Evolutionary conservation across 2,329 filamentous ascomycete species (phyloP), one percentile per base, ranked within the genome.

Genomic region (Clarireedia sp.): DNA sequence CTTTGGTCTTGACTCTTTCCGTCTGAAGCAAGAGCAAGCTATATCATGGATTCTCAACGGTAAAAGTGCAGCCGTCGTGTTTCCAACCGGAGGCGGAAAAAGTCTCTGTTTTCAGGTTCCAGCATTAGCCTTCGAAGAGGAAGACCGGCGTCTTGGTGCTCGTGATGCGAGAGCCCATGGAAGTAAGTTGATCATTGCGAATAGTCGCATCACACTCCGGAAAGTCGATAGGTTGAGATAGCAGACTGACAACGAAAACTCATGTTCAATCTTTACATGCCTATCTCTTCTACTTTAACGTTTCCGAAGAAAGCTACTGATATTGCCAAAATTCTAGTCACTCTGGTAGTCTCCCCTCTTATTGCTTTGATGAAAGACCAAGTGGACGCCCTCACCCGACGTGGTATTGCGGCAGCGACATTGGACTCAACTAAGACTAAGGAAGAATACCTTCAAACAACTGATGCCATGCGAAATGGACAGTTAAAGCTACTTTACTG

Each of bases 351-450:
- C 2, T 82, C 77, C 0, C 78, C 78, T 0, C 66, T 82, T 3
- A 78, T 82, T 51, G 78, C 78, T 2, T 63, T 82, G 52, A 82
- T 82, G 79, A 82, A 82, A 62, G 79, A 83, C 58, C 80, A 83
- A 60, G 78, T 81, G 0, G 79, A 83, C 59, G 74, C 75, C 1
- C 69, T 83, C 19, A 69, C 73, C 47, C 70, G 70, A 9, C 72
- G 74, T 26, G 75, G 75, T 0, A 74, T 83, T 9, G 62, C 73
- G 9, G 81, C 79, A 8, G 80, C 78, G 2, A 75, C 74, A 6
- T 68, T 82, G 10, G 78, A 83, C 62, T 83, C 79, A 0, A 78
- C 74, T 4, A 82, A 81, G 60, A 73, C 64, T 2, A 65, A 69
- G 52, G 70, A 74, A 21, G 62, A 72, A 48, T 69, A 71, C 50